Conservation (phyloP, 1,284 basidiomycete species). For the Pseudozyma thailandica region DNA sequence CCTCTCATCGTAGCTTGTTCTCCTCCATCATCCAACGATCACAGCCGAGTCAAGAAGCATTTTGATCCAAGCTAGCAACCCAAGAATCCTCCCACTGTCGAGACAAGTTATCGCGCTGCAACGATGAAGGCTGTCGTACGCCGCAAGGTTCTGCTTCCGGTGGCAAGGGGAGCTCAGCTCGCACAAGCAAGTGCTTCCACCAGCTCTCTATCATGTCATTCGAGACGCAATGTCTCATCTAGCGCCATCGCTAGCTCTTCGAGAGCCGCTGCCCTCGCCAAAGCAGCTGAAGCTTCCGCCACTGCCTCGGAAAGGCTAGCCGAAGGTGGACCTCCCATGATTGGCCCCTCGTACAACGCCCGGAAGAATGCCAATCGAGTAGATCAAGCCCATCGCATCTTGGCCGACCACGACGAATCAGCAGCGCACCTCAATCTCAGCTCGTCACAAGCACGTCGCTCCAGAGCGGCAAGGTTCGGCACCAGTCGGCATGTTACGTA, state of each 20-base stretch:
- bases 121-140: slow-evolving; percentile 26
- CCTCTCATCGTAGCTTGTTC: not conserved
- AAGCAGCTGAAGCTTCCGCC: slow-evolving; percentile 39
- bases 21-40: not conserved
- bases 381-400: not conserved
- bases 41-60: not conserved
- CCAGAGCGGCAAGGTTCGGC: slow-evolving; percentile 39
- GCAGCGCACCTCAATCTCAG: slow-evolving; percentile 26
- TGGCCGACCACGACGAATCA: slow-evolving; percentile 16
- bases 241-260: slow-evolving; percentile 25
- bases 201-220: not conserved
- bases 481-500: slow-evolving; percentile 27
- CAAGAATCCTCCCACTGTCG: too few species aligned
- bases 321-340: slow-evolving; percentile 16
- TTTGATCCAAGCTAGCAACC: too few species aligned
- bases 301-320: slow-evolving; percentile 29
- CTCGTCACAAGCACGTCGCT: slow-evolving; percentile 41
- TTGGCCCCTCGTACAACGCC: slow-evolving; percentile 19
- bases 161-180: slow-evolving; percentile 8
- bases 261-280: slow-evolving; percentile 36
- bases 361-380: slow-evolving; percentile 18
- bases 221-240: slow-evolving; percentile 16
- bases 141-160: not conserved
- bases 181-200: not conserved
- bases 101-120: too few species aligned